Evolutionary conservation across 1,284 basidiomycete species (phyloP).

Genomic region (Leccinum fuscescens): DNA sequence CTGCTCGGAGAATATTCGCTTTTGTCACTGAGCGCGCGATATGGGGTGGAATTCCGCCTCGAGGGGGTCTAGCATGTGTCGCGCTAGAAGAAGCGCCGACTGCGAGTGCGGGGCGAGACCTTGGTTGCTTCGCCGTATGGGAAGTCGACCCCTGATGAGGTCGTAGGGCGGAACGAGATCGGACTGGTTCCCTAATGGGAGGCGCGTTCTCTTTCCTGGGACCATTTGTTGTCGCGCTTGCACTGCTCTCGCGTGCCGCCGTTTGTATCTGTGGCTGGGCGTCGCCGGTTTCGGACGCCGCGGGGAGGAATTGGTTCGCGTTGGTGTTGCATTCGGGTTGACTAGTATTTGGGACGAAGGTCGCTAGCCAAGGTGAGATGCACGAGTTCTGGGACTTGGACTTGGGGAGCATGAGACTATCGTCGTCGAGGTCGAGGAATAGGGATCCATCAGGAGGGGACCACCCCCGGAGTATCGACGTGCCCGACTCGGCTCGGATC

Average conservation of each 20-base stretch:
- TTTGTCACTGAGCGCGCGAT: constrained; percentile 32
- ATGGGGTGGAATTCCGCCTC: constrained; percentile 32
- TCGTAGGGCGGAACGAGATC: constrained; percentile 1
- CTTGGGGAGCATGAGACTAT: constrained; percentile 11
- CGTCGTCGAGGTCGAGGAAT: constrained; percentile 27
- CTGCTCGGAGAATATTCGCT: constrained; percentile 25
- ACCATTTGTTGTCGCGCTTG: neutral
- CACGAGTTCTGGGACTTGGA: neutral
- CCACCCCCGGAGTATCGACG: constrained; percentile 24
- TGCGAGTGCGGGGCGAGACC: neutral
- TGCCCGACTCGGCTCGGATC: neutral
- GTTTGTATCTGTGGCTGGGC: neutral
- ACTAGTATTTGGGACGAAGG: neutral
- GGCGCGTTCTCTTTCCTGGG: neutral
- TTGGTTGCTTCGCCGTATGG: neutral
- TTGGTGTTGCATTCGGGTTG: neutral
- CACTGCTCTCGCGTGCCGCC: neutral
- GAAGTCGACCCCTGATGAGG: constrained; percentile 6
- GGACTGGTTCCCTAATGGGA: constrained; percentile 3
- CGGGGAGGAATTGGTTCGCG: neutral
- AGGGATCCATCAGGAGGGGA: constrained; percentile 25
- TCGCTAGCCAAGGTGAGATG: constrained; percentile 11
- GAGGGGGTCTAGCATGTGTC: constrained; percentile 21
- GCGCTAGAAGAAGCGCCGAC: neutral
- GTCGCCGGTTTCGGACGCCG: neutral